Percentiles rank a stretch among this genome's conserved stretches.
Conservation (phyloP, 345 rosid genomes). For the Cardiospermum halicacabum region DNA sequence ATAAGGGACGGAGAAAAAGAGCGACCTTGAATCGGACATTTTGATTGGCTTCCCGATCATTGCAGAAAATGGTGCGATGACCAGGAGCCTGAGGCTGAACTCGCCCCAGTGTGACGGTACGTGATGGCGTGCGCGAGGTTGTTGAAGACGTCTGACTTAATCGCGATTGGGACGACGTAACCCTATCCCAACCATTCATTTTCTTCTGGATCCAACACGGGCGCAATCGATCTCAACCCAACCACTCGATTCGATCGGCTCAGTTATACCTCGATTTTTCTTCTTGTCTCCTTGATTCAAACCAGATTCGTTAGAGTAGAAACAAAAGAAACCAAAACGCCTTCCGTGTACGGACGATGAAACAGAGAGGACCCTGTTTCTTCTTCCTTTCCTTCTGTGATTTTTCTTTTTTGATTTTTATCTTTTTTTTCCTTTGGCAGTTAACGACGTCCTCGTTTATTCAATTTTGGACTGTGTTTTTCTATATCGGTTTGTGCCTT, state of each 20-base stretch:
- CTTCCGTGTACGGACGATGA: slow-evolving; percentile 15
- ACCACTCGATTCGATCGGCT: slow-evolving; percentile 3
- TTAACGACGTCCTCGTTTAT: not conserved
- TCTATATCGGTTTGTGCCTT: not conserved
- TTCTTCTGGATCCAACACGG: slow-evolving; percentile 31
- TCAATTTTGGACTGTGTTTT: not conserved
- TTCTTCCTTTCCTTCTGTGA: not conserved
- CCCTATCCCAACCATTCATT: slow-evolving; percentile 61
- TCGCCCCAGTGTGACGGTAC: slow-evolving; percentile 83
- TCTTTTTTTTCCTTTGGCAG: not conserved
- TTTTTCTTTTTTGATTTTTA: not conserved
- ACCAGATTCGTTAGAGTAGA: slow-evolving; percentile 2
- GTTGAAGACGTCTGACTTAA: slow-evolving; percentile 30
- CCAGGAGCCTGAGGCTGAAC: slow-evolving; percentile 98
- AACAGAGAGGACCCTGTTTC: slow-evolving; percentile 23
- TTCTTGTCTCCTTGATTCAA: slow-evolving; percentile 5
- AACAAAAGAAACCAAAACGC: not conserved
- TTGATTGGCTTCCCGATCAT: slow-evolving; percentile 89
- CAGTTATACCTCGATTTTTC: not conserved
- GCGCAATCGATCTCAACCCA: not conserved
- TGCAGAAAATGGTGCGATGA: slow-evolving; percentile 84
- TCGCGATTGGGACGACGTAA: slow-evolving; percentile 50
- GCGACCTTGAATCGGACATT: slow-evolving; percentile 76
- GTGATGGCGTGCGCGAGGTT: slow-evolving; percentile 37
- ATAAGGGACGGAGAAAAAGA: not conserved